Evolutionary conservation across 306 rosid species (phyloP).

Genomic region (Lathyrus aphaca): DNA sequence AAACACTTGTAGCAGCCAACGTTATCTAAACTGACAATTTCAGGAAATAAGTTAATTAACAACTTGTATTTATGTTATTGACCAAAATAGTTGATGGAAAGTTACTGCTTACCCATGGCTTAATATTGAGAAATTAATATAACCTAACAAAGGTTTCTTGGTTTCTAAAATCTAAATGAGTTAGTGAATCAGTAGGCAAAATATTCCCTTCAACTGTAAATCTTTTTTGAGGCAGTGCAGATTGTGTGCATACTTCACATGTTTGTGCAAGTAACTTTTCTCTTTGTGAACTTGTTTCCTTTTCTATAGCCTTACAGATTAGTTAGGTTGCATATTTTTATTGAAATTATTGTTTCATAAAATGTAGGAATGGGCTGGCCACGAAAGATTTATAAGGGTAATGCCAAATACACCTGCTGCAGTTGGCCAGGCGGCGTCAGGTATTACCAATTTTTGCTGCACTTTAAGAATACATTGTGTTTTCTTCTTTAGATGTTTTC

Average conservation of each 20-base stretch:
- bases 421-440: constrained; percentile 81
- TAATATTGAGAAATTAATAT: neutral
- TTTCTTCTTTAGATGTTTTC: constrained; percentile 30
- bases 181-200: neutral
- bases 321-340: constrained; percentile 24
- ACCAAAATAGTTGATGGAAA: neutral
- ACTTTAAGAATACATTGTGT: constrained; percentile 13
- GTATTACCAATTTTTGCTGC: constrained; percentile 41
- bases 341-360: constrained; percentile 33
- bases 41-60: neutral
- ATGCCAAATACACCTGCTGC: constrained; percentile 84
- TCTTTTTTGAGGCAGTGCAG: neutral
- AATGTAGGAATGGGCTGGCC: constrained; percentile 82
- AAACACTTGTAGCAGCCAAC: neutral
- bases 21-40: neutral
- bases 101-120: neutral
- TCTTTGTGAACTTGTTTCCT: neutral
- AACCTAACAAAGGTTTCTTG: neutral
- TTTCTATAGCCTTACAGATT: constrained; percentile 20
- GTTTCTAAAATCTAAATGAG: constrained; percentile 2
- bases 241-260: neutral
- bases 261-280: constrained; percentile 28
- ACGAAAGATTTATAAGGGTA: constrained; percentile 70
- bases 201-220: no score
- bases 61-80: neutral